Evolutionary conservation across 2,329 filamentous ascomycete genomes (phyloP), one percentile per base, ranked within the genome.

Genomic region (Dothideomycetes sp.): DNA sequence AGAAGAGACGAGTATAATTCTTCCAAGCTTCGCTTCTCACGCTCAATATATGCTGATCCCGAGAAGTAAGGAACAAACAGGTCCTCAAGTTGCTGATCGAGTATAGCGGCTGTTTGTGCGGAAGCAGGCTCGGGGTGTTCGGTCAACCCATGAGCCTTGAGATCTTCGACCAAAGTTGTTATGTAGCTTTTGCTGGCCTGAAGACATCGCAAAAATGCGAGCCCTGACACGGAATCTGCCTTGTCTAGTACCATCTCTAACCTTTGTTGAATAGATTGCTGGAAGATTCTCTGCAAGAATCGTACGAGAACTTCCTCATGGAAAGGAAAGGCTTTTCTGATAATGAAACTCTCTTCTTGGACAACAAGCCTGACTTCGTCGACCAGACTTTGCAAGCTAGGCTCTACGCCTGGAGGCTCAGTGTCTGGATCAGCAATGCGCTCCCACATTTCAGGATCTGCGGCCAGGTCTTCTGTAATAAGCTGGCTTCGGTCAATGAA

Each of bases 401-500:
- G 83, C 59, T 98, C 91, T 17, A 98, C 83, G 6, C 85, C 84
- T 0, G 89, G 88, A 2, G 88, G 84, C 35, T 94, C 88, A 1
- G 84, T 78, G 63, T 98, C 91, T 0, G 93, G 93, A 56, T 98
- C 91, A 33, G 93, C 89, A 38, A 98, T 71, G 51, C 82, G 80
- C 43, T 96, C 89, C 88, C 89, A 95, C 41, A 67, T 73, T 34
- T 76, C 71, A n/a, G 67, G 74, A 52, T 91, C 84, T 10, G 76
- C 74, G 3, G 73, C 74, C 12, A 94, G 77, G 58, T 94, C 88
- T 53, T 94, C 88, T 0, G 82, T 83, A 35, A 94, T 81, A 43
- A 98, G 70, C 60, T 96, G 89, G 51, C 87, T 91, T 18, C 88
- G 75, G 58, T 96, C 91, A 56, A 98, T 95, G 65, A 98, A 98